These are phyloP conservation scores for Yarrowia hollandica DNA, from an alignment of 805 yeast genomes.

Conservation along the genomic window DNA sequence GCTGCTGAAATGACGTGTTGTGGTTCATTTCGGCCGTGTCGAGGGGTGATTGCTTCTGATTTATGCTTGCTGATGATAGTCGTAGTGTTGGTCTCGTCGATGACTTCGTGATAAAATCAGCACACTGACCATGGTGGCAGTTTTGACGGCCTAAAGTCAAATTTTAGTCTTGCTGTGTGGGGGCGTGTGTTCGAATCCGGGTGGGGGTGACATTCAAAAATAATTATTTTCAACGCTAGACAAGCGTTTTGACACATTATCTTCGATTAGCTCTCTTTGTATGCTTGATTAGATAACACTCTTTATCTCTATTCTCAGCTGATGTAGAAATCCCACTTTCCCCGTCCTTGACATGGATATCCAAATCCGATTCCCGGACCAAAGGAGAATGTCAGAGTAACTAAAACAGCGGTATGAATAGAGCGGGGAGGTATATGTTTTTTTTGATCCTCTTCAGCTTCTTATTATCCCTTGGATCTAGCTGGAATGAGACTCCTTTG, in stretches of 20 bases:
- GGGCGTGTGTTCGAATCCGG: constrained; percentile 17
- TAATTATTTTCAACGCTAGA: not conserved
- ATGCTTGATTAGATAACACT: too few relatives aligned
- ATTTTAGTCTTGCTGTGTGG: not conserved
- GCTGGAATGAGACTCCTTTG: too few relatives aligned
- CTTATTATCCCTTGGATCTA: too few relatives aligned
- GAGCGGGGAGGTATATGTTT: too few relatives aligned
- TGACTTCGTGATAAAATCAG: constrained; percentile 23
- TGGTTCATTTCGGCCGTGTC: constrained; percentile 24
- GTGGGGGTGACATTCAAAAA: not conserved
- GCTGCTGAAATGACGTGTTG: constrained; percentile 30
- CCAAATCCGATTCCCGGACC: too few relatives aligned
- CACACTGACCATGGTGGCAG: constrained; percentile 27
- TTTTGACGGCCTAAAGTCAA: constrained; percentile 12
- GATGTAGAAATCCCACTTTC: too few relatives aligned
- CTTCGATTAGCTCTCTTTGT: too few relatives aligned
- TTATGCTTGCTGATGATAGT: constrained; percentile 2
- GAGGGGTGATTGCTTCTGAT: not conserved
- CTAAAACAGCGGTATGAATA: too few relatives aligned
- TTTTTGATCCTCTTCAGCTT: too few relatives aligned
- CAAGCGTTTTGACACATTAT: not conserved
- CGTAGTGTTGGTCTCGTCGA: not conserved
- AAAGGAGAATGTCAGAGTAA: too few relatives aligned
- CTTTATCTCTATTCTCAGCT: too few relatives aligned
- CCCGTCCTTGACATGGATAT: too few relatives aligned